A percentile compares a stretch with the other conserved stretches of the same genome.
Evolutionary conservation across 83 land plant species (phyloP).

Genomic region (Diphasiastrum complanatum): DNA sequence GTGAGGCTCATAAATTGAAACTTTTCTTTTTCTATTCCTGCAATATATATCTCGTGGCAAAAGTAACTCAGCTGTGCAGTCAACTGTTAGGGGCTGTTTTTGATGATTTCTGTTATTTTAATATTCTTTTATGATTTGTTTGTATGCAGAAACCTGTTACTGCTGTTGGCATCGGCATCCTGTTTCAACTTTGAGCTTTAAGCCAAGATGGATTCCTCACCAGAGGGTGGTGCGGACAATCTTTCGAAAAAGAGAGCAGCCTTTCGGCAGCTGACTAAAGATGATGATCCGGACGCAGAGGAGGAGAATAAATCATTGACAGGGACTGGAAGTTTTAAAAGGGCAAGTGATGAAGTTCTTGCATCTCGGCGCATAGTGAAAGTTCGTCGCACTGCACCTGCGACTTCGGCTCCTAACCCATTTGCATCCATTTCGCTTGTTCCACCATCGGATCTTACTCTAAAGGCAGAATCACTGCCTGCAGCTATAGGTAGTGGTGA

Average conservation of each 20-base stretch:
- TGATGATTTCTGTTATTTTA: too few relatives aligned
- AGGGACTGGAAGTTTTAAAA: slow-evolving; percentile 64
- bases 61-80: too few relatives aligned
- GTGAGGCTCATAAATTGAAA: too few relatives aligned
- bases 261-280: slow-evolving; percentile 59
- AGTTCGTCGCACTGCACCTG: slow-evolving; percentile 51
- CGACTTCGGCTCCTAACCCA: slow-evolving; percentile 48
- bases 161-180: too few relatives aligned
- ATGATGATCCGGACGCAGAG: slow-evolving; percentile 67
- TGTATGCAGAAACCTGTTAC: too few relatives aligned
- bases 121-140: too few relatives aligned
- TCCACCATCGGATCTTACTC: slow-evolving; percentile 35
- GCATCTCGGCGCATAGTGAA: slow-evolving; percentile 82
- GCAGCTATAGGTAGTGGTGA: slow-evolving; percentile 2
- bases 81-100: too few relatives aligned
- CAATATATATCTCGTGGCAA: too few relatives aligned
- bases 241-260: slow-evolving; percentile 90
- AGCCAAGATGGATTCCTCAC: too few relatives aligned
- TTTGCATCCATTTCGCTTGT: slow-evolving; percentile 75
- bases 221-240: too few relatives aligned
- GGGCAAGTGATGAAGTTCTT: slow-evolving; percentile 78
- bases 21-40: too few relatives aligned
- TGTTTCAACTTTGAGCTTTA: too few relatives aligned
- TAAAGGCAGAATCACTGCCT: not conserved
- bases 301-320: slow-evolving; percentile 32